phyloP scores from a whole-genome alignment of 2,329 filamentous ascomycete genomes.

The Botrytis hyacinthi region DNA sequence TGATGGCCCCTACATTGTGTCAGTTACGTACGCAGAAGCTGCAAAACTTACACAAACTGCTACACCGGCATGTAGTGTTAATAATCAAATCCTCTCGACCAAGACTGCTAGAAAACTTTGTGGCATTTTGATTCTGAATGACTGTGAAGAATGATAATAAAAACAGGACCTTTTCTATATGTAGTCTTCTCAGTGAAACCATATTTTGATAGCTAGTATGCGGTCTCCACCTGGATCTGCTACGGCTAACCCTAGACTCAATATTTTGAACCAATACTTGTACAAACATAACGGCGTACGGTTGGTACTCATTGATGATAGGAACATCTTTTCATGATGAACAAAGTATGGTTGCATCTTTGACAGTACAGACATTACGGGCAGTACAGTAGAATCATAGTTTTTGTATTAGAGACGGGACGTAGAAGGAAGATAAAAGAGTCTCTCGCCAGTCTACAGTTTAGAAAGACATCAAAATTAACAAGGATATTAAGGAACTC shows the following conservation, averaged over 20 bases:
- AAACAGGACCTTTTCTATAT: neutral
- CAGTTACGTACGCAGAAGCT: neutral
- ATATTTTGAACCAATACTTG: neutral
- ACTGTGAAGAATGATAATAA: neutral
- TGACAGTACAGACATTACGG: neutral
- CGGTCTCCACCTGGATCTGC: neutral
- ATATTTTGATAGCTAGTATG: too few species aligned
- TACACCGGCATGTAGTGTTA: neutral
- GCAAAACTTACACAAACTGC: neutral
- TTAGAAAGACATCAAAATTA: neutral
- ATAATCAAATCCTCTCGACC: neutral
- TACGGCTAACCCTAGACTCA: too few species aligned
- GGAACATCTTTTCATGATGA: too few species aligned
- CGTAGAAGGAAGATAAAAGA: neutral
- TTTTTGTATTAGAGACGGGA: neutral
- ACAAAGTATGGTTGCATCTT: neutral
- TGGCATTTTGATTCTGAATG: neutral
- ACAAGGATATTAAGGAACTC: too few species aligned
- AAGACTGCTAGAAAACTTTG: fast-evolving
- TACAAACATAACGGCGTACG: neutral
- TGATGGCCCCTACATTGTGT: neutral
- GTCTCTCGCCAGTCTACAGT: neutral
- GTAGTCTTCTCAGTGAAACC: fast-evolving
- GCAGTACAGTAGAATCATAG: neutral
- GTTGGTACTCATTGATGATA: neutral